Evolutionary conservation across 2,329 filamentous ascomycete genomes (phyloP).

Genomic region (Colletotrichum musicola): DNA sequence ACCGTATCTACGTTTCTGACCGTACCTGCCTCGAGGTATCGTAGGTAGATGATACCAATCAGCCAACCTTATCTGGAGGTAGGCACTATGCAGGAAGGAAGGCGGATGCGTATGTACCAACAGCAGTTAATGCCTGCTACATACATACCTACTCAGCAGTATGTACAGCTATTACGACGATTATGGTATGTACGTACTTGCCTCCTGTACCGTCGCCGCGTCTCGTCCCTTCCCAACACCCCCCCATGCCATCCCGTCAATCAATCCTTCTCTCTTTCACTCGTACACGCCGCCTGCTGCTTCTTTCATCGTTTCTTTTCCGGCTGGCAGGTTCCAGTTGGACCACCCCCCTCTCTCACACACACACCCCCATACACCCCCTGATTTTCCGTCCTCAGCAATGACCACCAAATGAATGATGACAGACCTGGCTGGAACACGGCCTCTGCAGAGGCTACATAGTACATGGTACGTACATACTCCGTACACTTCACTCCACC

Average conservation of each 20-base stretch:
- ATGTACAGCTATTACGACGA: no score
- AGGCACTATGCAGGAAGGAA: no score
- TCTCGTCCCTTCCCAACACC: not conserved
- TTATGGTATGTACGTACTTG: not conserved
- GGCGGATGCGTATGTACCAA: no score
- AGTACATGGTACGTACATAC: not conserved
- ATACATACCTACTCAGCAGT: not conserved
- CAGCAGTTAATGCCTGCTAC: no score
- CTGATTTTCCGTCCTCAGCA: slow-evolving; percentile 22
- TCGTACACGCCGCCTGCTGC: slow-evolving; percentile 30
- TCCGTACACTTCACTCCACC: not conserved
- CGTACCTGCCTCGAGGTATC: not conserved
- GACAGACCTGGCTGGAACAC: slow-evolving; percentile 37
- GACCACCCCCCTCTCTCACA: no score
- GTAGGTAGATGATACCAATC: no score
- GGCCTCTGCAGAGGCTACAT: slow-evolving; percentile 1
- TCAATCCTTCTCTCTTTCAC: slow-evolving; percentile 26
- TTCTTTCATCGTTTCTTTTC: slow-evolving; percentile 39
- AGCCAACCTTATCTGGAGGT: no score
- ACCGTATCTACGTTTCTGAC: not conserved
- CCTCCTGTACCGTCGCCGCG: not conserved
- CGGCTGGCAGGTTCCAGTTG: slow-evolving; percentile 24
- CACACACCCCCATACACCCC: not conserved
- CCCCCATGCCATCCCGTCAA: not conserved
- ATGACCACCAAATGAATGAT: slow-evolving; percentile 28